These are phyloP conservation scores for Diutina neorugosa DNA, from an alignment of 1,139 yeast genomes.

Conservation along the genomic window DNA sequence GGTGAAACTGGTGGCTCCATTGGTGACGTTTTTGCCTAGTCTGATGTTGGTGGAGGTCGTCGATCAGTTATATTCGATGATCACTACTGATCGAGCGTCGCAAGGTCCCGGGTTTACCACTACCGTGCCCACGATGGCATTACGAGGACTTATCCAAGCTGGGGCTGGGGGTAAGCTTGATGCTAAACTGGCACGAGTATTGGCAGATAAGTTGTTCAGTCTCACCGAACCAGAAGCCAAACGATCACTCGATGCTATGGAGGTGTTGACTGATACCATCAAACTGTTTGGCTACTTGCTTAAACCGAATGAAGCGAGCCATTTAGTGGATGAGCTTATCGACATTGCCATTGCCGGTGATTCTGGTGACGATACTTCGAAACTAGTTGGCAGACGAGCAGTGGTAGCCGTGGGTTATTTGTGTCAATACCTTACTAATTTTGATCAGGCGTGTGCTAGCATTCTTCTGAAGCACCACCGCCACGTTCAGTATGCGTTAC, in stretches of 20 bases:
- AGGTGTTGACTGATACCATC: slow-evolving; percentile 48
- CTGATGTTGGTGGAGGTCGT: neutral
- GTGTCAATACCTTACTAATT: neutral
- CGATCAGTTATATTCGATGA: neutral
- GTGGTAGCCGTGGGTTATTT: neutral
- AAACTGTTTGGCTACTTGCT: slow-evolving; percentile 42
- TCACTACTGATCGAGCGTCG: neutral
- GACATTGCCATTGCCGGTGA: neutral
- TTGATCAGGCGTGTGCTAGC: neutral
- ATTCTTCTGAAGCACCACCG: neutral
- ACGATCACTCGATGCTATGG: slow-evolving; percentile 47
- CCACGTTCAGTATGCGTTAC: neutral
- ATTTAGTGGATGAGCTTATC: neutral
- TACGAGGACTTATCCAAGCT: slow-evolving; percentile 28
- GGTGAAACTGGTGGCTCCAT: slow-evolving; percentile 41
- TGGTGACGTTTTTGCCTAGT: slow-evolving; percentile 10
- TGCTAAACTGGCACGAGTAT: slow-evolving; percentile 12
- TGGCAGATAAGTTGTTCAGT: neutral
- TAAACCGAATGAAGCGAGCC: slow-evolving; percentile 22
- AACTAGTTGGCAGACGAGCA: neutral
- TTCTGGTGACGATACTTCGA: neutral
- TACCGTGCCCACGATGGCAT: slow-evolving; percentile 60
- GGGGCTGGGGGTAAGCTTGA: slow-evolving; percentile 11
- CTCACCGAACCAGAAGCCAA: slow-evolving; percentile 7
- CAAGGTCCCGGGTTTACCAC: slow-evolving; percentile 27